Percentiles rank a stretch among this genome's conserved stretches.
Conservation (phyloP, 1,284 basidiomycete genomes). For the Microbotryum intermedium region DNA sequence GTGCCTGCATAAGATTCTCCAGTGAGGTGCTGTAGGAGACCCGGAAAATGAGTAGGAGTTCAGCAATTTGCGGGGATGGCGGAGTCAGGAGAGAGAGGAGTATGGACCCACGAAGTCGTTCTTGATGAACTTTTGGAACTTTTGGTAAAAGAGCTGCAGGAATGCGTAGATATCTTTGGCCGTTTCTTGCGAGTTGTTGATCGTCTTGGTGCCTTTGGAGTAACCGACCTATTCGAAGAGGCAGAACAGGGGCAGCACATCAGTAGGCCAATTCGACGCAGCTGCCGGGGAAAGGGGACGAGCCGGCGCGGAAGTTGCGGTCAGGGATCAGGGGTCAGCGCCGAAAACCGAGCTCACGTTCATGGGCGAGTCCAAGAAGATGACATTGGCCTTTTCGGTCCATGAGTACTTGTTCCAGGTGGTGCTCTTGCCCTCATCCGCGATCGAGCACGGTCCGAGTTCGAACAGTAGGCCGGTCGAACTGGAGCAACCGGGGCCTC, state of each 20-base stretch:
- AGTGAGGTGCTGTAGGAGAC: constrained; percentile 33
- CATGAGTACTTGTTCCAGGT: constrained; percentile 67
- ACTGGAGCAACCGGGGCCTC: constrained; percentile 50
- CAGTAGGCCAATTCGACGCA: background rate
- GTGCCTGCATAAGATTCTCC: constrained; percentile 60
- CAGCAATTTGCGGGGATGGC: constrained; percentile 2
- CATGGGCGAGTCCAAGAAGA: constrained; percentile 74
- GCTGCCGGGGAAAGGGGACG: background rate
- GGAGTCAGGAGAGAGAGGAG: background rate
- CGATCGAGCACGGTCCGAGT: constrained; percentile 72
- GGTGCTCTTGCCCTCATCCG: constrained; percentile 58
- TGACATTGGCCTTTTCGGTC: constrained; percentile 52
- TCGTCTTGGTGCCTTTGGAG: constrained; percentile 60
- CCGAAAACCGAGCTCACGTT: background rate
- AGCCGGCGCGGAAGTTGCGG: no score
- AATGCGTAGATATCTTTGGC: constrained; percentile 83
- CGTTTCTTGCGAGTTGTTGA: constrained; percentile 62
- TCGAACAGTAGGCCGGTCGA: constrained; percentile 48
- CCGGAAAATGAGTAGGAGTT: constrained; percentile 32
- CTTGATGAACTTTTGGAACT: constrained; percentile 30
- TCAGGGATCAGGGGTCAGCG: background rate
- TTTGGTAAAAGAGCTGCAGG: constrained; percentile 67
- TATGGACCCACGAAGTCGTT: background rate
- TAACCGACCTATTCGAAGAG: constrained; percentile 63
- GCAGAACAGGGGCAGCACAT: constrained; percentile 13